These are phyloP conservation scores for Backusella sp. DNA, from an alignment of 192 early-diverging fungal species.

Conservation along the genomic window DNA sequence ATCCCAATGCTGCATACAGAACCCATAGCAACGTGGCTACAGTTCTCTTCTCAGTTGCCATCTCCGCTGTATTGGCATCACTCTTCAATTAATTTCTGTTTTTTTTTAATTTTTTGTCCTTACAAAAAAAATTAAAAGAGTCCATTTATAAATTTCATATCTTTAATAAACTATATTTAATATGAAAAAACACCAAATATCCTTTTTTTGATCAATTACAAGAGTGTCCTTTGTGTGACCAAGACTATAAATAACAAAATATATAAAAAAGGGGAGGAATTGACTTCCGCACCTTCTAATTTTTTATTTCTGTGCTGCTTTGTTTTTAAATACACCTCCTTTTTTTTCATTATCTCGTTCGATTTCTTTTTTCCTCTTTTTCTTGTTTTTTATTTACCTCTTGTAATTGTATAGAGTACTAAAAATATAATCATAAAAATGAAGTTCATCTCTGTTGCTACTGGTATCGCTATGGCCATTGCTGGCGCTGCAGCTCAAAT, in stretches of 20 bases:
- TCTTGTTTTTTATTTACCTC: background rate
- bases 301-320: conserved; percentile 1
- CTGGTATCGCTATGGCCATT: background rate
- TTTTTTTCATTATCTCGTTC: background rate
- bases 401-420: background rate
- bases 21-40: no score
- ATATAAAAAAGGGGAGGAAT: conserved; percentile 1
- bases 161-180: conserved; percentile 8
- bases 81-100: background rate
- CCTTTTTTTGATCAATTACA: background rate
- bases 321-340: conserved; percentile 4
- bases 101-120: background rate
- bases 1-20: background rate
- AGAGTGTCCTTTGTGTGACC: background rate
- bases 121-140: background rate
- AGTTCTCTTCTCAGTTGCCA: background rate
- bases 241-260: background rate
- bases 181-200: background rate
- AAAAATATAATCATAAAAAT: conserved; percentile 2
- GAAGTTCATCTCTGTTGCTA: conserved; percentile 11
- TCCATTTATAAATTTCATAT: background rate
- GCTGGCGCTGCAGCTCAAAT: conserved; percentile 27
- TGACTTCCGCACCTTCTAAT: background rate
- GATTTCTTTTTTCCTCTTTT: background rate
- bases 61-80: conserved; percentile 3